phyloP scores from a whole-genome alignment of 352 stramenopile genomes.

The Pythium scleroteichum region DNA sequence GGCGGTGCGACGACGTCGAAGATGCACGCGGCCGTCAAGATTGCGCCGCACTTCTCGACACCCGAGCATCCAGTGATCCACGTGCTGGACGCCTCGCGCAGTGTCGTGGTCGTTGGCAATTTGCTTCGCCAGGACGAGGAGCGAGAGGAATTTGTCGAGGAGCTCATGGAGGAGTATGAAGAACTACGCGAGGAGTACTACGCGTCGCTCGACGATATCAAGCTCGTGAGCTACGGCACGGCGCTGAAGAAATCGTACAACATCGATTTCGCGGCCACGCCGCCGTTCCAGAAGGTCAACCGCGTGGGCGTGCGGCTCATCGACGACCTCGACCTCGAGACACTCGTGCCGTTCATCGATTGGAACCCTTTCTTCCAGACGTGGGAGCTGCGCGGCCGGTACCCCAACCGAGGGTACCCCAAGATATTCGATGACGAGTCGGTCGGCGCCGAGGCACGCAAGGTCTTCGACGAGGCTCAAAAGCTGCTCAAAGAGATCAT shows the following conservation, averaged over 20 bases:
- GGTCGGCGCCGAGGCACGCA: conserved; percentile 94
- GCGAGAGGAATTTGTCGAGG: conserved; percentile 92
- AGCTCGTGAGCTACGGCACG: conserved; percentile 50
- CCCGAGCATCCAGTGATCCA: conserved; percentile 96
- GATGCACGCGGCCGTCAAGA: conserved; percentile 99
- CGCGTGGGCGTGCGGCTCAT: conserved; percentile 88
- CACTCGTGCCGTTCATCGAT: conserved; percentile 96
- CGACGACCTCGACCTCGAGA: conserved; percentile 82
- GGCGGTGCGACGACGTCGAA: conserved; percentile 96
- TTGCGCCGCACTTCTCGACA: conserved; percentile 95
- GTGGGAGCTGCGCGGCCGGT: conserved; percentile 96
- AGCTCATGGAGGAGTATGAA: conserved; percentile 94
- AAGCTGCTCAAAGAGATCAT: conserved; percentile 94
- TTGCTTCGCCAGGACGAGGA: conserved; percentile 91
- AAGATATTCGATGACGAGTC: conserved; percentile 98
- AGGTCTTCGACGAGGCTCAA: conserved; percentile 97
- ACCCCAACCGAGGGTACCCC: conserved; percentile 97
- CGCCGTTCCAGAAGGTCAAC: conserved; percentile 83
- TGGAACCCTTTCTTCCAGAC: conserved; percentile 99
- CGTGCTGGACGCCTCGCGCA: conserved; percentile 96
- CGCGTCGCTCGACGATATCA: conserved; percentile 72
- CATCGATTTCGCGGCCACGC: conserved; percentile 91
- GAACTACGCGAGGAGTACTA: conserved; percentile 89
- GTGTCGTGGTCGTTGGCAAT: conserved; percentile 94
- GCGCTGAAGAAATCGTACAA: conserved; percentile 69